Evolutionary conservation across 345 rosid genomes (phyloP).

Genomic region (Arabidopsis suecica): DNA sequence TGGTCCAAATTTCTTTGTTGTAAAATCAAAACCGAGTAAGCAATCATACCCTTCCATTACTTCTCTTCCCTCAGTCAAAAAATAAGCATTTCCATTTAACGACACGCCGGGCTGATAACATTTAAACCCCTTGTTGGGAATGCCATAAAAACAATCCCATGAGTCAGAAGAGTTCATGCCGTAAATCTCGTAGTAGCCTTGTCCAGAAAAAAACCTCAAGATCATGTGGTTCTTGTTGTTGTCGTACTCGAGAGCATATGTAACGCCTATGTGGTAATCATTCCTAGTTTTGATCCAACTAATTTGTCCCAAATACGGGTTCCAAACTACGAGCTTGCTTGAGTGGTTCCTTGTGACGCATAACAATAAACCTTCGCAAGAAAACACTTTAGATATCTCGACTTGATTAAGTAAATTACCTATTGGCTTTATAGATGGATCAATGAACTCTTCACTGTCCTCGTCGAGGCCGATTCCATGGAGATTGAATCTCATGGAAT

Average conservation of each 20-base stretch:
- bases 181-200: neutral
- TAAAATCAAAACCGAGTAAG: neutral
- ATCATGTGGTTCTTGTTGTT: neutral
- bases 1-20: neutral
- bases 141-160: neutral
- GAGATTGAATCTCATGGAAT: neutral
- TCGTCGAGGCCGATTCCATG: neutral
- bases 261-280: neutral
- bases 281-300: neutral
- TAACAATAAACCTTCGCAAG: neutral
- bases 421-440: too few relatives aligned
- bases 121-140: neutral
- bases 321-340: neutral
- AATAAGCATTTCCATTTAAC: neutral
- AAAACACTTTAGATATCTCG: neutral
- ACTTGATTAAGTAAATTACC: neutral
- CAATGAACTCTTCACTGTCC: neutral
- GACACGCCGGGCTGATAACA: neutral
- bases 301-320: neutral
- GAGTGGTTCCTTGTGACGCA: neutral
- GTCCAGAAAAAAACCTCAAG: neutral
- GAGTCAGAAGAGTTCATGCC: neutral
- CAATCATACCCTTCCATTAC: neutral
- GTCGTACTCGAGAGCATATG: neutral
- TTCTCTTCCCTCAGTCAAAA: neutral